Evolutionary conservation across 345 rosid genomes (phyloP).

Genomic region (Aquilaria sinensis): DNA sequence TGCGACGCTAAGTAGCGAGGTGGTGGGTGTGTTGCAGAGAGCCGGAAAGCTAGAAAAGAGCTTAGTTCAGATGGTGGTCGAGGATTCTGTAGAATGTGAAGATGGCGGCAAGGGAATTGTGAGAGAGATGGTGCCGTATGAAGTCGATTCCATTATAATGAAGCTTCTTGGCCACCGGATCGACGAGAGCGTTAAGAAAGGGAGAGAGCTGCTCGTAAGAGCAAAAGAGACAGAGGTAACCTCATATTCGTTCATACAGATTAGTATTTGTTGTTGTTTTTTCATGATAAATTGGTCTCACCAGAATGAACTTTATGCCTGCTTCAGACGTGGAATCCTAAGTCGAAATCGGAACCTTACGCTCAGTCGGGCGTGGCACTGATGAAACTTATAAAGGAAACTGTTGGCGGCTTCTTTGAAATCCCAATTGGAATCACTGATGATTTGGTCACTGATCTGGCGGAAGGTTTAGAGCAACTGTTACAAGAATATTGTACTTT

Average conservation of each 20-base stretch:
- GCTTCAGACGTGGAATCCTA: constrained; percentile 89
- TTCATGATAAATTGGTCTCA: neutral
- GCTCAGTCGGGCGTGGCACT: constrained; percentile 70
- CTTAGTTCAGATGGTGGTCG: constrained; percentile 82
- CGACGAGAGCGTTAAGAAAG: constrained; percentile 42
- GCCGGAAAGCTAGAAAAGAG: constrained; percentile 83
- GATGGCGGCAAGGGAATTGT: constrained; percentile 83
- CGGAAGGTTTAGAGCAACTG: constrained; percentile 58
- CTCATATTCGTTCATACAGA: neutral
- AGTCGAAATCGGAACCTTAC: constrained; percentile 86
- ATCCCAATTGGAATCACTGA: constrained; percentile 74
- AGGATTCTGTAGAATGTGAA: constrained; percentile 73
- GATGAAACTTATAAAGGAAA: constrained; percentile 54
- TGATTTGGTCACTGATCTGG: constrained; percentile 64
- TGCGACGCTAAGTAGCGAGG: constrained; percentile 37
- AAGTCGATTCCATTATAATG: constrained; percentile 60
- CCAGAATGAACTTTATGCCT: neutral
- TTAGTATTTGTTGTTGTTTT: neutral
- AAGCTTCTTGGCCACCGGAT: constrained; percentile 61
- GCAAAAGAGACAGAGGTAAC: constrained; percentile 83
- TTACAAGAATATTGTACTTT: constrained; percentile 69
- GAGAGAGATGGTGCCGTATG: constrained; percentile 81
- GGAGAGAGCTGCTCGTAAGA: constrained; percentile 37
- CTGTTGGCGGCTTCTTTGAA: constrained; percentile 73
- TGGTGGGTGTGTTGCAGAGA: constrained; percentile 57